These are phyloP conservation scores for Lizonia empirigonia DNA, from an alignment of 2,329 filamentous ascomycete genomes.

Conservation along the genomic window DNA sequence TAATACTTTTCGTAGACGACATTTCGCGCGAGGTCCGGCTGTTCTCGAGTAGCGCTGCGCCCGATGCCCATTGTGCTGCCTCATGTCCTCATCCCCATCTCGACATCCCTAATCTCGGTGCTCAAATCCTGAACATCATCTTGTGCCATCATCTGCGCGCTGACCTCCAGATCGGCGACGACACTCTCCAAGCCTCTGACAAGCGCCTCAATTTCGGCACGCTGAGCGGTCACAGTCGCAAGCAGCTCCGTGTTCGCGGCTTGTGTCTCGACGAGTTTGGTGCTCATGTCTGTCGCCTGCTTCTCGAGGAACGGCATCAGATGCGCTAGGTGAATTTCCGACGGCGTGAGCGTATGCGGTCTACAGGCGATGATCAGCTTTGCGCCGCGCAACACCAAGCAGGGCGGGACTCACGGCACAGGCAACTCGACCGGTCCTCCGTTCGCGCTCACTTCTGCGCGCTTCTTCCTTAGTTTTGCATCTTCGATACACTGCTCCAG, in stretches of 20 bases:
- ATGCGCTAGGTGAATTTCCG: conserved; percentile 64
- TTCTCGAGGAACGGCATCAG: conserved; percentile 61
- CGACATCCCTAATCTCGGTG: conserved; percentile 43
- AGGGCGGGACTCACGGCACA: conserved; percentile 53
- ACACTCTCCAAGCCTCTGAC: conserved; percentile 61
- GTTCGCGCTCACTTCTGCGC: conserved; percentile 47
- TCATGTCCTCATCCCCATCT: conserved; percentile 46
- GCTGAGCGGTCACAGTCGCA: conserved; percentile 58
- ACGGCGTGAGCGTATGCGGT: conserved; percentile 63
- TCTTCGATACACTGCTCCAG: conserved; percentile 65
- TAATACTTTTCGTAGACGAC: neutral
- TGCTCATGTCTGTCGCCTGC: conserved; percentile 56
- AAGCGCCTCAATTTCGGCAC: conserved; percentile 62
- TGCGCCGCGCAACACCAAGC: neutral
- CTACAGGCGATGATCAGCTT: conserved; percentile 43
- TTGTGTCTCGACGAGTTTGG: conserved; percentile 57
- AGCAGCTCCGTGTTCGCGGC: conserved; percentile 60
- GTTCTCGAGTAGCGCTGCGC: neutral
- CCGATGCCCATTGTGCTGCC: neutral
- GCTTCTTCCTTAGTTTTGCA: conserved; percentile 59
- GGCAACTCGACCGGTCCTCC: conserved; percentile 43
- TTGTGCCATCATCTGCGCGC: conserved; percentile 50
- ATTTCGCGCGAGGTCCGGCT: neutral
- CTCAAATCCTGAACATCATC: conserved; percentile 46
- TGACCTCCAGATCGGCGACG: conserved; percentile 62